Evolutionary conservation across 2,329 filamentous ascomycete species (phyloP).

Genomic region (Xylariaceae sp.): DNA sequence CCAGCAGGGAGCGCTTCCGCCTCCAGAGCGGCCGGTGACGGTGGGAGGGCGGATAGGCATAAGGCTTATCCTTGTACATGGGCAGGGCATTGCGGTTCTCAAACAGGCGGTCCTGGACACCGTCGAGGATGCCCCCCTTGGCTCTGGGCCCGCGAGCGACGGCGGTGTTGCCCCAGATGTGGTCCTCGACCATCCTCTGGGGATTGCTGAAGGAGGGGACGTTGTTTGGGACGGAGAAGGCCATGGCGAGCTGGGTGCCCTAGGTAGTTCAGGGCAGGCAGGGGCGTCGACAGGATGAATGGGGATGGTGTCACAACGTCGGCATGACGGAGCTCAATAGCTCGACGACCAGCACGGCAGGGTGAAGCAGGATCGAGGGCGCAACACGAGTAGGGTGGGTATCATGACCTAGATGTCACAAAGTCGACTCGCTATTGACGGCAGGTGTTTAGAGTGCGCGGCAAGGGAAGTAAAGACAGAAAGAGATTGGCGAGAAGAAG

Average conservation of each 20-base stretch:
- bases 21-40: slow-evolving; percentile 58
- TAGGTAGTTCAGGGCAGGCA: background rate
- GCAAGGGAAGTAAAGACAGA: no score
- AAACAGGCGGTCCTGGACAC: slow-evolving; percentile 63
- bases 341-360: no score
- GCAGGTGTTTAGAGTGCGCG: no score
- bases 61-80: slow-evolving; percentile 99
- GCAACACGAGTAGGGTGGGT: no score
- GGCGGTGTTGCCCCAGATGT: slow-evolving; percentile 56
- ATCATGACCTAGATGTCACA: no score
- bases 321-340: no score
- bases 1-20: slow-evolving; percentile 55
- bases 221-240: slow-evolving; percentile 65
- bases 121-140: slow-evolving; percentile 40
- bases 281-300: background rate
- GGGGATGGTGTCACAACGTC: no score
- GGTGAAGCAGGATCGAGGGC: no score
- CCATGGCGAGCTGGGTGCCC: slow-evolving; percentile 43
- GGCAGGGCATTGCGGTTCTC: slow-evolving; percentile 62
- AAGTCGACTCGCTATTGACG: no score
- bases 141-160: slow-evolving; percentile 34
- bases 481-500: no score
- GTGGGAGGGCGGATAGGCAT: slow-evolving; percentile 59
- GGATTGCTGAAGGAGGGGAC: slow-evolving; percentile 65
- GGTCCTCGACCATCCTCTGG: slow-evolving; percentile 62